These are phyloP conservation scores for Colletotrichum sansevieriae DNA, from an alignment of 2,329 filamentous ascomycete species.

Conservation along the genomic window DNA sequence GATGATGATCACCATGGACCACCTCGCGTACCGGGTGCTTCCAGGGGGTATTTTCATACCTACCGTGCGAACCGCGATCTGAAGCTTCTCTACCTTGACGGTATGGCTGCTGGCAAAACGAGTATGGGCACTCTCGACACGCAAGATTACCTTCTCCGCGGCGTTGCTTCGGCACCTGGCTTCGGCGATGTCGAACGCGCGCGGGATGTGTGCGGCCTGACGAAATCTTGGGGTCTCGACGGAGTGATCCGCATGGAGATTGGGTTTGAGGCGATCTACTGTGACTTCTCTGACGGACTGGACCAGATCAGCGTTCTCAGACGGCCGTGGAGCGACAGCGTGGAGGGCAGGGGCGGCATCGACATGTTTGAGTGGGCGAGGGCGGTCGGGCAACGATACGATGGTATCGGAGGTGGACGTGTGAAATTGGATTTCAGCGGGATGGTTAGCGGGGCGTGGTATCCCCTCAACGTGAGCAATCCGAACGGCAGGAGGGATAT, in stretches of 20 bases:
- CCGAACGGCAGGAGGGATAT: slow-evolving; percentile 51
- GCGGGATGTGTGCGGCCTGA: slow-evolving; percentile 66
- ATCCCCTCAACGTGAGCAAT: slow-evolving; percentile 63
- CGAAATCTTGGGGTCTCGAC: slow-evolving; percentile 69
- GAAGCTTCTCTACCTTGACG: slow-evolving; percentile 76
- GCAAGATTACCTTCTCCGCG: slow-evolving; percentile 72
- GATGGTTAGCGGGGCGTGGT: slow-evolving; percentile 66
- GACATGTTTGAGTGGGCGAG: slow-evolving; percentile 55
- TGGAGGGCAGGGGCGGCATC: slow-evolving; percentile 46
- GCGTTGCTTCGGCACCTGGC: slow-evolving; percentile 45
- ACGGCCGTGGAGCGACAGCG: slow-evolving; percentile 45
- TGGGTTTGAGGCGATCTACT: slow-evolving; percentile 79
- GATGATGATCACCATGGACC: slow-evolving; percentile 22
- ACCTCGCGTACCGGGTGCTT: neutral
- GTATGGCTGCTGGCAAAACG: slow-evolving; percentile 76
- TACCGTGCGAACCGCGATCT: slow-evolving; percentile 71
- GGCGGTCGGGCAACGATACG: slow-evolving; percentile 59
- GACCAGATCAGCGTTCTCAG: slow-evolving; percentile 51
- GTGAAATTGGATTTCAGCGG: slow-evolving; percentile 61
- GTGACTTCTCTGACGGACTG: slow-evolving; percentile 67
- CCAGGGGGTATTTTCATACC: slow-evolving; percentile 73
- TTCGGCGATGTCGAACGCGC: slow-evolving; percentile 65
- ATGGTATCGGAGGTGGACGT: slow-evolving; percentile 58
- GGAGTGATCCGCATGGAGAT: slow-evolving; percentile 76
- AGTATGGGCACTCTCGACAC: slow-evolving; percentile 75